Conservation (phyloP, 2,329 filamentous ascomycete genomes). For the Fusarium keratoplasticum region DNA sequence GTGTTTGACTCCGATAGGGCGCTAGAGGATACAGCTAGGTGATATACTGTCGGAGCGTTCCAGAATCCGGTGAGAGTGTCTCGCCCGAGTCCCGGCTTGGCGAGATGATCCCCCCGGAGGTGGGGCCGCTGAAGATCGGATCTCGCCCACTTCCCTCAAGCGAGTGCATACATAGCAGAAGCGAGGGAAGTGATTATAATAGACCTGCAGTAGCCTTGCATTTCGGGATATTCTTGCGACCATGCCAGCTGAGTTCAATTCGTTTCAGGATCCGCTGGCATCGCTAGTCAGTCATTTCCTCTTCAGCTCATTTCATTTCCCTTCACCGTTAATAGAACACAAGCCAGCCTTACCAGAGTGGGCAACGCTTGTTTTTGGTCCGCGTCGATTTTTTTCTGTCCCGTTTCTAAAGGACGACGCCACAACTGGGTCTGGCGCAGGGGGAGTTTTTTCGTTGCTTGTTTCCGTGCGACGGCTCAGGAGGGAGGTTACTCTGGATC, state of each 20-base stretch:
- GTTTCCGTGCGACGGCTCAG: slow-evolving; percentile 2
- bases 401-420: slow-evolving; percentile 2
- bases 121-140: slow-evolving; percentile 12
- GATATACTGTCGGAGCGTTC: background rate
- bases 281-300: background rate
- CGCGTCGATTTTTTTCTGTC: background rate
- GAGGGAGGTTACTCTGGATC: background rate
- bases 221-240: slow-evolving; percentile 1
- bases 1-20: background rate
- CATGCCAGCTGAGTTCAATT: background rate
- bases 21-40: background rate
- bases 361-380: background rate
- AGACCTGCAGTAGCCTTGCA: background rate
- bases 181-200: too few species aligned
- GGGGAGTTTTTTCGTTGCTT: background rate
- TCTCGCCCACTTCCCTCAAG: background rate
- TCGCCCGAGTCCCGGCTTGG: background rate
- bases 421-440: slow-evolving; percentile 5
- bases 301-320: background rate
- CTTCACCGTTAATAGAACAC: background rate
- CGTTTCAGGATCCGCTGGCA: background rate
- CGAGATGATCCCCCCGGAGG: background rate
- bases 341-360: background rate
- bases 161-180: too few species aligned
- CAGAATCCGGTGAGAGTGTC: background rate